These are phyloP conservation scores for Tolypocladium capitatum DNA, from an alignment of 2,329 filamentous ascomycete genomes.

Conservation along the genomic window DNA sequence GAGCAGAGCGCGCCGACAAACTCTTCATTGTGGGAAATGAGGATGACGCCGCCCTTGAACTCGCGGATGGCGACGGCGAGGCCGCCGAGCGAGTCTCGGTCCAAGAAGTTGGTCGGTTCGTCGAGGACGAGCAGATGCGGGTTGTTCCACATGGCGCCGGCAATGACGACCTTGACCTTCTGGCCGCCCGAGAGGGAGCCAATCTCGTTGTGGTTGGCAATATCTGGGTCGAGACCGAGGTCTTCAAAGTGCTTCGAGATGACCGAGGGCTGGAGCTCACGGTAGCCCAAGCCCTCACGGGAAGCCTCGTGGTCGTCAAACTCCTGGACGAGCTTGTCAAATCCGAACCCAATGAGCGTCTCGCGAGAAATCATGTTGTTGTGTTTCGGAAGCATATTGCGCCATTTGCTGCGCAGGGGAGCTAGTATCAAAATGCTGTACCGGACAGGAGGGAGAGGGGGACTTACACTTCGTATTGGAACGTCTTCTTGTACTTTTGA, in stretches of 20 bases:
- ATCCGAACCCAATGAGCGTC: slow-evolving; percentile 74
- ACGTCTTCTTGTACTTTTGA: slow-evolving; percentile 98
- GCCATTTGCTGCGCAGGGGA: slow-evolving; percentile 59
- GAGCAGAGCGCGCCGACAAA: slow-evolving; percentile 92
- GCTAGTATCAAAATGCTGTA: slow-evolving; percentile 13
- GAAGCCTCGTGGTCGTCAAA: slow-evolving; percentile 98
- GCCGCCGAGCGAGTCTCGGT: slow-evolving; percentile 91
- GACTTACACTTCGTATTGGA: slow-evolving; percentile 86
- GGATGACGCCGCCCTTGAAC: slow-evolving; percentile 95
- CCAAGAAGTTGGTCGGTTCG: slow-evolving; percentile 98
- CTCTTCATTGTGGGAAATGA: slow-evolving; percentile 99
- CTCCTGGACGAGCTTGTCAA: slow-evolving; percentile 88
- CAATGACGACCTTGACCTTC: slow-evolving; percentile 98
- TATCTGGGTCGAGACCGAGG: slow-evolving; percentile 88
- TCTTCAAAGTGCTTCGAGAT: slow-evolving; percentile 99
- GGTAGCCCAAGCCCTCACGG: slow-evolving; percentile 95
- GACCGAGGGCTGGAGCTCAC: slow-evolving; percentile 79
- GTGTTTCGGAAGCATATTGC: slow-evolving; percentile 74
- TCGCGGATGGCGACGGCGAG: slow-evolving; percentile 96
- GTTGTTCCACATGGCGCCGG: slow-evolving; percentile 97
- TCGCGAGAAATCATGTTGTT: slow-evolving; percentile 91
- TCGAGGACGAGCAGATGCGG: slow-evolving; percentile 93
- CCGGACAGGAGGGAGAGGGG: neutral
- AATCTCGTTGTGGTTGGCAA: slow-evolving; percentile 98
- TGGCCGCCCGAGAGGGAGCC: slow-evolving; percentile 91